Percentiles rank a stretch among this genome's conserved stretches.
Conservation (phyloP, 805 yeast genomes). For the Tanozyma kutaoensis region DNA sequence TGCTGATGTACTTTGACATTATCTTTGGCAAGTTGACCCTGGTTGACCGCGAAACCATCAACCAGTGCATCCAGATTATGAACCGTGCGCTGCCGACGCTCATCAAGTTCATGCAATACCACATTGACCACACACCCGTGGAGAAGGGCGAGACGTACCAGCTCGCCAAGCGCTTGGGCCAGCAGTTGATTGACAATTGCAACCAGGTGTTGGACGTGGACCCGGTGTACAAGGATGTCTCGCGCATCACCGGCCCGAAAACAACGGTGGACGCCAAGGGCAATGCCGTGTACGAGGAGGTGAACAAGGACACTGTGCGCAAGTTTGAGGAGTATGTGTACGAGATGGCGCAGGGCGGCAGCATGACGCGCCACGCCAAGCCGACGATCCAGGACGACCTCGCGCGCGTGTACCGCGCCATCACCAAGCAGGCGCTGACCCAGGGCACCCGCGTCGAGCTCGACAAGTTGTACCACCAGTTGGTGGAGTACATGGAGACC, state of each 20-base stretch:
- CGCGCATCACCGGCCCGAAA: slow-evolving; percentile 90
- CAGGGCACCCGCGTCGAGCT: slow-evolving; percentile 53
- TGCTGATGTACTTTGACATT: slow-evolving; percentile 88
- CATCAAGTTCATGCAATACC: slow-evolving; percentile 93
- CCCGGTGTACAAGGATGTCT: slow-evolving; percentile 93
- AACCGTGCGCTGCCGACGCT: slow-evolving; percentile 58
- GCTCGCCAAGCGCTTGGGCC: slow-evolving; percentile 81
- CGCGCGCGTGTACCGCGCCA: slow-evolving; percentile 68
- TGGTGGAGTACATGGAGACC: slow-evolving; percentile 54
- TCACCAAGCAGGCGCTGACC: slow-evolving; percentile 57
- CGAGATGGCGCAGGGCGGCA: slow-evolving; percentile 94
- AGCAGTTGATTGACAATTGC: slow-evolving; percentile 92
- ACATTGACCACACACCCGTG: slow-evolving; percentile 69
- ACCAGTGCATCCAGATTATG: slow-evolving; percentile 95
- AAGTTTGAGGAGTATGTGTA: slow-evolving; percentile 90
- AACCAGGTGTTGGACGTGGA: slow-evolving; percentile 64
- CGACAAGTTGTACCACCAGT: slow-evolving; percentile 56
- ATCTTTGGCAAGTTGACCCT: slow-evolving; percentile 86
- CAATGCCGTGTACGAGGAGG: slow-evolving; percentile 72
- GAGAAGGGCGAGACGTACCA: slow-evolving; percentile 84
- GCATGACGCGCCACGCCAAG: slow-evolving; percentile 51
- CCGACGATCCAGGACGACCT: slow-evolving; percentile 80
- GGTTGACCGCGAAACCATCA: slow-evolving; percentile 76
- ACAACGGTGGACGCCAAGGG: slow-evolving; percentile 84
- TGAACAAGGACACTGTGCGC: slow-evolving; percentile 79